Evolutionary conservation across 345 rosid species (phyloP).

Genomic region (Capsella bursapastoris): DNA sequence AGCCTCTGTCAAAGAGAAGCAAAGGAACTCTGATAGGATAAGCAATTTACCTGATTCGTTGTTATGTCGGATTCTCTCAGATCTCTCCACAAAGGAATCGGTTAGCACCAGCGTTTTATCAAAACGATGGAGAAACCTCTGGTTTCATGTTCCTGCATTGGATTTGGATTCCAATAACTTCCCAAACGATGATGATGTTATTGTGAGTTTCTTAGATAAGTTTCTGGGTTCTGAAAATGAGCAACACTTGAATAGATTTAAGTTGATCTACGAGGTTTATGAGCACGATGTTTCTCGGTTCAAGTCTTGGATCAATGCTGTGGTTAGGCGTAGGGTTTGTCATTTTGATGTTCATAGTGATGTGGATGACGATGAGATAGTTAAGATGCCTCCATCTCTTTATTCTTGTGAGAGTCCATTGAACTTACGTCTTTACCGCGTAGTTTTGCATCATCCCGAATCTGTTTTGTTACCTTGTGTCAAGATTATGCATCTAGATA

Average conservation of each 20-base stretch:
- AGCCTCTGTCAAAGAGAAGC: constrained; percentile 25
- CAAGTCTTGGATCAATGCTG: constrained; percentile 33
- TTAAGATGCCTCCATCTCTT: constrained; percentile 38
- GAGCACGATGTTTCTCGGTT: constrained; percentile 35
- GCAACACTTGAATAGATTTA: constrained; percentile 26
- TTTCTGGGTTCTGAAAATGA: constrained; percentile 27
- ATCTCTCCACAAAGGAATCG: constrained; percentile 30
- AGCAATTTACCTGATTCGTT: constrained; percentile 34
- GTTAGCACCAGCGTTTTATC: constrained; percentile 40
- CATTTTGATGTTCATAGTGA: constrained; percentile 15
- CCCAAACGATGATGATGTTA: background rate
- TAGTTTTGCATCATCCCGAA: constrained; percentile 4
- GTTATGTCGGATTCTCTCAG: constrained; percentile 35
- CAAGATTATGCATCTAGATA: constrained; percentile 27
- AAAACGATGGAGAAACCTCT: constrained; percentile 27
- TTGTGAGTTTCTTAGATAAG: constrained; percentile 26
- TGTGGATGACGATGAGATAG: background rate
- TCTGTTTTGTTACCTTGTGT: constrained; percentile 38
- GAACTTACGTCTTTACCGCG: constrained; percentile 17
- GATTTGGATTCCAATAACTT: constrained; percentile 24
- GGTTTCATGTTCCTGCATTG: constrained; percentile 29
- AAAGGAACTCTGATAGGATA: constrained; percentile 6
- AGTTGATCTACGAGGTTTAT: constrained; percentile 16
- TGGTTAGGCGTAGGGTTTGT: constrained; percentile 13
- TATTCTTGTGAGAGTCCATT: constrained; percentile 28